Percentiles rank a stretch among this genome's conserved stretches.
Conservation (phyloP, 495 filamentous ascomycete genomes). For the Lepraria neglecta region DNA sequence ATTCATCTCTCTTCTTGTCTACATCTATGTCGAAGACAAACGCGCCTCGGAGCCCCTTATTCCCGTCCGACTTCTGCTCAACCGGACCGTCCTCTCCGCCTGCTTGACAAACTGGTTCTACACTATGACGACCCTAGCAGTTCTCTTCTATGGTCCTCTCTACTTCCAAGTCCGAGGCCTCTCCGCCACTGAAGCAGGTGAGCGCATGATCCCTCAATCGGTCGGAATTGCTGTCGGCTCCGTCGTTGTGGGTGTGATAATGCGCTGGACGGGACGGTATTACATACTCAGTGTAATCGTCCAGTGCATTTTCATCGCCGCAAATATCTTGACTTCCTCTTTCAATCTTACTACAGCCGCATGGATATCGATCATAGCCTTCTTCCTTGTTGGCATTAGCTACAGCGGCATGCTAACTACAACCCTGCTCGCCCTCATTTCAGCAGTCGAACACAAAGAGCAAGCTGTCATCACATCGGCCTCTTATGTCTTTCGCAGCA, state of each 20-base stretch:
- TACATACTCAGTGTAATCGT: constrained; percentile 46
- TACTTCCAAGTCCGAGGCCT: constrained; percentile 63
- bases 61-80: constrained; percentile 56
- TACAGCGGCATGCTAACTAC: constrained; percentile 64
- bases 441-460: constrained; percentile 62
- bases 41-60: constrained; percentile 61
- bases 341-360: constrained; percentile 44
- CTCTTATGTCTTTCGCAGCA: constrained; percentile 23
- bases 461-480: constrained; percentile 41
- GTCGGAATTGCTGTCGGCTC: constrained; percentile 57
- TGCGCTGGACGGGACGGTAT: constrained; percentile 62
- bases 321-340: constrained; percentile 41
- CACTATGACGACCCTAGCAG: constrained; percentile 33
- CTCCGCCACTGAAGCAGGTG: constrained; percentile 54
- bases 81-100: constrained; percentile 56
- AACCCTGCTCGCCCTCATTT: constrained; percentile 60
- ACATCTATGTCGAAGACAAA: constrained; percentile 53
- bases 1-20: constrained; percentile 42
- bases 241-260: constrained; percentile 53
- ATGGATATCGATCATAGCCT: constrained; percentile 52
- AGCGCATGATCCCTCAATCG: constrained; percentile 49
- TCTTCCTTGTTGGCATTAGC: constrained; percentile 54
- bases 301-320: constrained; percentile 39
- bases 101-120: constrained; percentile 61
- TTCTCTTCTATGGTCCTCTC: constrained; percentile 61